Evolutionary conservation across 257 asterid genomes (phyloP).

Genomic region (Solanum medicagineum): DNA sequence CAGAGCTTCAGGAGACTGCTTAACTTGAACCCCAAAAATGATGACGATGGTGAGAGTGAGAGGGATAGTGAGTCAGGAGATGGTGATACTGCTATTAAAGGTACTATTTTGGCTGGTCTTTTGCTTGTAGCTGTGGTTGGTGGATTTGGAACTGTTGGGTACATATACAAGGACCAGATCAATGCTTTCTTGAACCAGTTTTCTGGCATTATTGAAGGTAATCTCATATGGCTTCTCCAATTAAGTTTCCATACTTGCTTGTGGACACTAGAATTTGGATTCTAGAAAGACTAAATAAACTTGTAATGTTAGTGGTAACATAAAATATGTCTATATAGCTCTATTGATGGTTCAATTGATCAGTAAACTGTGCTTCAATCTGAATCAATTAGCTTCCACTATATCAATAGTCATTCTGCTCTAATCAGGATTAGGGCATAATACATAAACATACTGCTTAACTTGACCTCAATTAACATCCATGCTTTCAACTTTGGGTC

Average conservation of each 20-base stretch:
- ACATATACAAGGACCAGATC: conserved; percentile 76
- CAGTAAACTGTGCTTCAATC: background rate
- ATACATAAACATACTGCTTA: background rate
- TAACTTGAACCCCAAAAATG: conserved; percentile 50
- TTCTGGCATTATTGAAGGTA: conserved; percentile 56
- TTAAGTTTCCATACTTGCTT: background rate
- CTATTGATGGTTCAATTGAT: background rate
- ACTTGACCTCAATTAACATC: too few species aligned
- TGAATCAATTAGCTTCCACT: background rate
- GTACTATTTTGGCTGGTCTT: conserved; percentile 52
- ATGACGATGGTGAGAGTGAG: conserved; percentile 12
- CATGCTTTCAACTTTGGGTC: too few species aligned
- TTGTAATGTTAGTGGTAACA: background rate
- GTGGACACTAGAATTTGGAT: background rate
- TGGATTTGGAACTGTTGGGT: conserved; percentile 78
- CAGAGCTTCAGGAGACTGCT: conserved; percentile 42
- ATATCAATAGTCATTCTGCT: background rate
- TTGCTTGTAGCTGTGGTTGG: conserved; percentile 53
- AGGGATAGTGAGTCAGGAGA: conserved; percentile 38
- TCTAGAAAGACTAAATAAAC: background rate
- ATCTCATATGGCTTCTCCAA: background rate
- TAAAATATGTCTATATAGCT: background rate
- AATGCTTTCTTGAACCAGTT: conserved; percentile 73
- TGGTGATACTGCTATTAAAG: conserved; percentile 54
- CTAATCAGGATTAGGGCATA: background rate